Base-by-base conservation (phyloP, 2,329 filamentous ascomycete species). In the Penicillium frequentans region DNA sequence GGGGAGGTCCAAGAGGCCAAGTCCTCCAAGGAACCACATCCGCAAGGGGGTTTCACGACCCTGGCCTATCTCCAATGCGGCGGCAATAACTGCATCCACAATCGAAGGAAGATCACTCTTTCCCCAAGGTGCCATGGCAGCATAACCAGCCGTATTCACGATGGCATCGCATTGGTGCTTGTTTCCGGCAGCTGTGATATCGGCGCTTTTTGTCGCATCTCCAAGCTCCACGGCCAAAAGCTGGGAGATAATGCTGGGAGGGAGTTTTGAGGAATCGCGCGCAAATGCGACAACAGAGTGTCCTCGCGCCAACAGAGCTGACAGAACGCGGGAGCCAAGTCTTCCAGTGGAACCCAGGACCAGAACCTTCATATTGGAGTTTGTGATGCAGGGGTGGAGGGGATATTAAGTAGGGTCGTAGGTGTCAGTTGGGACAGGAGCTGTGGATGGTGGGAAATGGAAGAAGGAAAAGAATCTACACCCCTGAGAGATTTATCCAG, bases 91-190 rank as follows among this genome's bases (percentile, higher is more conserved):
- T 13, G 66, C 60, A 6, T 61, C 58, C 45, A 68, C 62, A 44
- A 69, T 67, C 4, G 39, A 49, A 8, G 55, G 59, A 16, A 67
- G 61, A 7, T 63, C 57, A 23, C 56, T 55, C 19, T 42, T 52
- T 21, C 61, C 59, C 45, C 49, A 57, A 0, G 58, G 52, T 19
- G 52, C 52, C 42, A 57, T 52, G 13, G 62, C 54, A 42, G 64
- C 67, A 37, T 62, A 11, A 21, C 67, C 68, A 45, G 68, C 66
- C 26, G 64, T 56, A 56, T 66, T 66, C 29, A 69, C 56, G 19
- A 70, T 59, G 2, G 68, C 68, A 48, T 69, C 62, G 53, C 68
- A 70, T 43, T 64, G 61, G 16, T 64, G 54, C 9, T 49, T 45
- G 37, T 64, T 48, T 19, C 64, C 61, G 3, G 64, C 63, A 27